These are phyloP conservation scores for Pichia sp. DNA, from an alignment of 1,139 yeast genomes.

Conservation along the genomic window DNA sequence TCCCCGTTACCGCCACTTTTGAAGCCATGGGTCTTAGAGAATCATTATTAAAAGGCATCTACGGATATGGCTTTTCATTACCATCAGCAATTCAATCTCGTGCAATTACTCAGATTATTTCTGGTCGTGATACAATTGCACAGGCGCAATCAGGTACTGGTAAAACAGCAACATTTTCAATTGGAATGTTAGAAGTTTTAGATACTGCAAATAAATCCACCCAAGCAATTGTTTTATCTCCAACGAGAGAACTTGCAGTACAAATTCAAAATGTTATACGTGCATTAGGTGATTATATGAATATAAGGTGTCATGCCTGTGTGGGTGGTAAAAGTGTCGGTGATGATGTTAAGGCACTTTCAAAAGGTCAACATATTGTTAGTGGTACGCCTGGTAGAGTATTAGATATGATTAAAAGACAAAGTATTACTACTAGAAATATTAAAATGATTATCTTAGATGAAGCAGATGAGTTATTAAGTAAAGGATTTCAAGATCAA, in stretches of 20 bases:
- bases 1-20: conserved; percentile 60
- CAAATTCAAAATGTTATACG: conserved; percentile 84
- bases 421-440: conserved; percentile 58
- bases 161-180: conserved; percentile 93
- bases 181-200: conserved; percentile 80
- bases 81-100: conserved; percentile 96
- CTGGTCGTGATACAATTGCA: conserved; percentile 89
- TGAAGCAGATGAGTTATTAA: conserved; percentile 90
- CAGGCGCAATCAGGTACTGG: conserved; percentile 99
- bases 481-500: conserved; percentile 90
- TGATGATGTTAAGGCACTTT: conserved; percentile 66
- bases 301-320: conserved; percentile 79
- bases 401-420: conserved; percentile 77
- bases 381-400: conserved; percentile 98
- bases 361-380: conserved; percentile 81
- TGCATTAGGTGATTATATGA: conserved; percentile 83
- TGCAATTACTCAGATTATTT: conserved; percentile 87
- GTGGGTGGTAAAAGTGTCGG: conserved; percentile 89
- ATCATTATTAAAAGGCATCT: conserved; percentile 56
- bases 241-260: conserved; percentile 91
- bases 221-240: conserved; percentile 83
- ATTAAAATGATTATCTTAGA: conserved; percentile 82
- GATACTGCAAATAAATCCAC: conserved; percentile 62
- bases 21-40: conserved; percentile 78
- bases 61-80: conserved; percentile 85